Evolutionary conservation across 805 yeast genomes (phyloP).

Genomic region (Groenewaldozyma salmanticensis): DNA sequence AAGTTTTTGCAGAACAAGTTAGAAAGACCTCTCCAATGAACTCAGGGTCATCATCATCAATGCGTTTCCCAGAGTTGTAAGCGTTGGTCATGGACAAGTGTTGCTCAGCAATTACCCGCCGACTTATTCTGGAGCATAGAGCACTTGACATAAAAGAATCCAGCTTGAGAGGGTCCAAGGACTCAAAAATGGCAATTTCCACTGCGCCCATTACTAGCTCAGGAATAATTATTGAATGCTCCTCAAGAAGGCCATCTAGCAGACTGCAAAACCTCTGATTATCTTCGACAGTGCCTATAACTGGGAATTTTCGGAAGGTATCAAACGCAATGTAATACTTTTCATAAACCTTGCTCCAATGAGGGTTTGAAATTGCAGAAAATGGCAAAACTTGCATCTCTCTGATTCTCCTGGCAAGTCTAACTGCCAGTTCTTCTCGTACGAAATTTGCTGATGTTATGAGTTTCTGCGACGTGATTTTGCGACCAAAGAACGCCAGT

Average conservation of each 20-base stretch:
- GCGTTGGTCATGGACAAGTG: constrained; percentile 71
- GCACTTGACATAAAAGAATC: constrained; percentile 69
- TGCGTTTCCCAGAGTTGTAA: constrained; percentile 38
- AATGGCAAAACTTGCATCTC: constrained; percentile 78
- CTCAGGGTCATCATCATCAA: constrained; percentile 29
- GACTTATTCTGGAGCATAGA: constrained; percentile 75
- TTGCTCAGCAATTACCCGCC: constrained; percentile 87
- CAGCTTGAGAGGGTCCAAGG: constrained; percentile 36
- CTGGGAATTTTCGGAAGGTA: constrained; percentile 63
- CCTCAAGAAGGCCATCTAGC: constrained; percentile 52
- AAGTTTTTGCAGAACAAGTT: constrained; percentile 63
- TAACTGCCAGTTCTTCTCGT: constrained; percentile 69
- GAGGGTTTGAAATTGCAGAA: constrained; percentile 74
- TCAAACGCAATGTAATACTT: constrained; percentile 83
- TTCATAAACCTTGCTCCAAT: constrained; percentile 80
- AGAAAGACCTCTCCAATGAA: constrained; percentile 71
- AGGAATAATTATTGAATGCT: constrained; percentile 74
- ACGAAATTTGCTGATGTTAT: constrained; percentile 83
- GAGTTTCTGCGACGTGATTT: constrained; percentile 64
- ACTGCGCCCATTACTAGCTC: constrained; percentile 89
- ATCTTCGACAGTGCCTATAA: constrained; percentile 60
- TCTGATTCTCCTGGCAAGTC: constrained; percentile 71
- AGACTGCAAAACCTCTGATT: constrained; percentile 63
- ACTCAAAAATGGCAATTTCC: constrained; percentile 54
- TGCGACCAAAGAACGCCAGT: constrained; percentile 80